Conservation (phyloP, 2,329 filamentous ascomycete species). For the Macrophomina tecta region DNA sequence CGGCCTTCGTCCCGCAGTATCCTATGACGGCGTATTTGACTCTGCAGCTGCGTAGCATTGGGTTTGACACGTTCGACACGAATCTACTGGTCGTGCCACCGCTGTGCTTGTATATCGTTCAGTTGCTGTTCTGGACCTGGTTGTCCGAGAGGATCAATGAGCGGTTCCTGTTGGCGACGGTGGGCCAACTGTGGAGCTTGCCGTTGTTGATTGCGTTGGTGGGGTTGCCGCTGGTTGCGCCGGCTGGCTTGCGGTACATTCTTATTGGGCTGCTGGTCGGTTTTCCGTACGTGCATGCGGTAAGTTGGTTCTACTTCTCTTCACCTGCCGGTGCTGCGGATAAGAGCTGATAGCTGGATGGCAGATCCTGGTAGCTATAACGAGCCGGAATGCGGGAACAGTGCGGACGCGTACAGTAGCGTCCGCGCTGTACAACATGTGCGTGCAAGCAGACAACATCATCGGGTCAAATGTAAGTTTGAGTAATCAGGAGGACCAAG, state of each 20-base stretch:
- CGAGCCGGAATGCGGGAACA: conserved; percentile 66
- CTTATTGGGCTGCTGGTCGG: conserved; percentile 47
- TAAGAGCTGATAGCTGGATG: not conserved
- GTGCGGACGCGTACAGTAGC: conserved; percentile 68
- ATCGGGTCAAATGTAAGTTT: conserved; percentile 38
- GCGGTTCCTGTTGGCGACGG: conserved; percentile 55
- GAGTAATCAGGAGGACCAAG: not conserved
- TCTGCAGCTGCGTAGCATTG: conserved; percentile 46
- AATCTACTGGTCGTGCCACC: conserved; percentile 51
- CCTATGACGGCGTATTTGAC: conserved; percentile 49
- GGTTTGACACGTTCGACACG: conserved; percentile 50
- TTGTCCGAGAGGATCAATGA: conserved; percentile 58
- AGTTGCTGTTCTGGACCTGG: conserved; percentile 56
- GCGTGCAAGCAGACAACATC: conserved; percentile 49
- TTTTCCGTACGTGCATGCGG: conserved; percentile 57
- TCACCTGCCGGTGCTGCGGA: not conserved
- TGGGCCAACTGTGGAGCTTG: conserved; percentile 51
- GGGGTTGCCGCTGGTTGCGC: conserved; percentile 40
- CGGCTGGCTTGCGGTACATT: conserved; percentile 47
- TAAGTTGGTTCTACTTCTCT: not conserved
- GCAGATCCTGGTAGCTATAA: conserved; percentile 63
- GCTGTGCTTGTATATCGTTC: conserved; percentile 57
- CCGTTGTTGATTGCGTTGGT: conserved; percentile 48
- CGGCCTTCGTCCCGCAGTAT: conserved; percentile 42
- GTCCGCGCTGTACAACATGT: conserved; percentile 66